Evolutionary conservation across 345 rosid genomes (phyloP), one percentile per base, ranked within the genome.

Genomic region (Aquilaria malaccensis): DNA sequence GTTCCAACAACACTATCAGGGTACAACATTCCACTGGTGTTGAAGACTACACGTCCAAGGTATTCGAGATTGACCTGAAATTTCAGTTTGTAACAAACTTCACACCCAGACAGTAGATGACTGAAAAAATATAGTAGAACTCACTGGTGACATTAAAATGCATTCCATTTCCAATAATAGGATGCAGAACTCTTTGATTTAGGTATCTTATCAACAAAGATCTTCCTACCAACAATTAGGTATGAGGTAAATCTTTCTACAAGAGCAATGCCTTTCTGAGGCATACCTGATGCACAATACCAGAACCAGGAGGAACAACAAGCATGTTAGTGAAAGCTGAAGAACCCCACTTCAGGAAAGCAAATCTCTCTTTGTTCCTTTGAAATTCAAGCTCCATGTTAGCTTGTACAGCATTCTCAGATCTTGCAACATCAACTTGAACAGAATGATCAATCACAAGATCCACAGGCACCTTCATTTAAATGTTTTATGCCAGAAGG

Each of bases 221-320:
- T 37, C 43, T 37, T 37, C 43, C 7, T 37, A 37, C 43, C 43
- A 37, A 9, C 43, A 3, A 37, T 37, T 9, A 37, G 43, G 43
- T 9, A 37, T 37, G 43, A 2, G 7, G 43, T 3, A 9, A 37
- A 22, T 22, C 1, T 22, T 0, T 22, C 22, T 22, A 22, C 22
- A 22, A 37, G 43, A 37, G 56, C 33, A 56, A 12, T 58, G 22
- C 50, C 62, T 68, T 54, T 53, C 56, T 59, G 43, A 47, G n/a
- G 31, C 50, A 67, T 85, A 90, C 99, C 90, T 94, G 97, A 83
- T 95, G 99, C 55, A 95, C 99, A 60, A 95, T 95, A 64, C 99
- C 99, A 70, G 99, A 95, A 50, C 99, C 99, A 45, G 99, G 99
- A 66, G 99, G 99, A 56, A 95, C 99, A 69, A 95, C 97, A 67